Conservation (phyloP, 2,329 filamentous ascomycete genomes). For the Cladobotryum protrusum region DNA sequence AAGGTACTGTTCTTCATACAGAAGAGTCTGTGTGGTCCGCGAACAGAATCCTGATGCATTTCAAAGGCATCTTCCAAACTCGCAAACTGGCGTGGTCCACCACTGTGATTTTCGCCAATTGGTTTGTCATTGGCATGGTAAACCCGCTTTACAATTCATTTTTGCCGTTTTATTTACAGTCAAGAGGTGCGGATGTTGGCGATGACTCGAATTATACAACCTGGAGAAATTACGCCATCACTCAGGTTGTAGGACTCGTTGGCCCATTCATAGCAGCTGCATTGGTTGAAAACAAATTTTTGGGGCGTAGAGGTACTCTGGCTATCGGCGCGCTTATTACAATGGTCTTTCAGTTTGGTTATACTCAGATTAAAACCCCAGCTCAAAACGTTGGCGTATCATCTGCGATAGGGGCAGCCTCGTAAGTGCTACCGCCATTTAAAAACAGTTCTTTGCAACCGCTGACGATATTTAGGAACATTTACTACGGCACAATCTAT, state of each 20-base stretch:
- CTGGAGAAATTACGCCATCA: conserved; percentile 14
- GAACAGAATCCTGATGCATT: conserved; percentile 10
- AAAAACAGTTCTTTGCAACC: background rate
- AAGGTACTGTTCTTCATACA: conserved; percentile 10
- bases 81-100: conserved; percentile 9
- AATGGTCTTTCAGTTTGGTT: conserved; percentile 12
- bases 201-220: conserved; percentile 10
- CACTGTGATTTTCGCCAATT: conserved; percentile 8
- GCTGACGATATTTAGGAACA: conserved; percentile 1
- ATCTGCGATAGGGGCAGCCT: conserved; percentile 10
- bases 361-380: conserved; percentile 11
- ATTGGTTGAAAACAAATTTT: conserved; percentile 7
- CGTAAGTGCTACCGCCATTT: conserved; percentile 2
- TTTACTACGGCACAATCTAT: conserved; percentile 12
- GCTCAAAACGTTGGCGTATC: conserved; percentile 12
- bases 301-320: conserved; percentile 9
- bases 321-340: conserved; percentile 5
- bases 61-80: conserved; percentile 12
- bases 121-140: conserved; percentile 14
- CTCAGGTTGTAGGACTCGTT: conserved; percentile 9
- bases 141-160: conserved; percentile 10
- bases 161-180: conserved; percentile 9
- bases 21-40: conserved; percentile 12
- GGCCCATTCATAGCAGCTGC: conserved; percentile 8
- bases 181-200: conserved; percentile 5